Base-by-base conservation (phyloP, 2,329 filamentous ascomycete species). In the Pestalotiopsis sp. region DNA sequence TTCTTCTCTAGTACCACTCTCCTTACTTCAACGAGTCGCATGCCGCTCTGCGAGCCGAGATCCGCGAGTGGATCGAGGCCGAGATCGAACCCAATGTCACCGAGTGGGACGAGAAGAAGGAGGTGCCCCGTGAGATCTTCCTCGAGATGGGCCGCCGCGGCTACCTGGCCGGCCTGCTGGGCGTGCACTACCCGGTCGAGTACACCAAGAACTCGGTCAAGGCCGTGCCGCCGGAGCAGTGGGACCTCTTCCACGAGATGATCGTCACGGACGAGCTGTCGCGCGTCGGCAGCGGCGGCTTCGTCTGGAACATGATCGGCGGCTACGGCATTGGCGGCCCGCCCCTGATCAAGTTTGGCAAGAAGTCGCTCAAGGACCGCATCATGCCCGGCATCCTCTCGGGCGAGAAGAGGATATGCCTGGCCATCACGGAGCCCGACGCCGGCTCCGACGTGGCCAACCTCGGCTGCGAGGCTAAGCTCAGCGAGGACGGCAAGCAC, bases 231-330 rank as follows among this genome's bases (percentile, higher is more conserved):
- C 85, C 93, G 0, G 94, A 98, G 83, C 91, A 96, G 79, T 99
- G 95, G 95, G 96, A 99, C 83, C 89, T 97, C 59, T 99, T 98
- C 90, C 96, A 99, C 83, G 96, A 99, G 87, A 88, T 98, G 89
- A 87, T 98, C 59, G 79, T 99, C 69, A 98, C 95, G 1, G 96
- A 99, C 75, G 96, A 99, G 87, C 84, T 99, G 59, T 97, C 93
- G 52, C 93, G 96, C 67, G 86, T 90, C 64, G 96, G 92, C 67
- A 97, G 93, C 62, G 96, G 96, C 76, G 96, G 96, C 69, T 92
- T 98, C 72, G 94, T 98, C 25, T 98, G 96, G 96, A 97, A 97
- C 81, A 85, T 98, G 76, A 92, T 98, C 71, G 96, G 95, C 74
- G 96, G 96, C n/a, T 98, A 93, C 79, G 95, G 94, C 67, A 99